Percentiles rank a stretch among this genome's conserved stretches.
Conservation (phyloP, 768 basidiomycete species). For the Leccinum broughii region DNA sequence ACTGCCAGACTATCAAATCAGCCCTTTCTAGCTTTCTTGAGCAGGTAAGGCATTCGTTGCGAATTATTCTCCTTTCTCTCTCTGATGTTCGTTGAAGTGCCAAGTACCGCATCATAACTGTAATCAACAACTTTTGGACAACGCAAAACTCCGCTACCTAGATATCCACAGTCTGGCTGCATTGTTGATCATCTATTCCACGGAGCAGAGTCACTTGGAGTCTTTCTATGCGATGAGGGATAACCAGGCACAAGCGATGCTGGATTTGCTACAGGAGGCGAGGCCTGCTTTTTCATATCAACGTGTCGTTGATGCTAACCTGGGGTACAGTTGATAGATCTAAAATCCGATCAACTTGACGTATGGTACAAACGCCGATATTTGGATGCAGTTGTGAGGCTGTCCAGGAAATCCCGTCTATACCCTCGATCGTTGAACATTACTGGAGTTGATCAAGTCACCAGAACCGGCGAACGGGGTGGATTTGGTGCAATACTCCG, state of each 20-base stretch:
- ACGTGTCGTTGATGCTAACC: conserved; percentile 2
- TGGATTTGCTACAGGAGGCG: conserved; percentile 30
- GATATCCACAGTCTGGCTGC: conserved; percentile 29
- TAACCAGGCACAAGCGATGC: conserved; percentile 25
- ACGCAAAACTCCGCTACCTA: conserved; percentile 17
- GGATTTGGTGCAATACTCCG: conserved; percentile 36
- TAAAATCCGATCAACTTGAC: conserved; percentile 22
- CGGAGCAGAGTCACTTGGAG: conserved; percentile 13
- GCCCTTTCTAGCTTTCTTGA: conserved; percentile 14
- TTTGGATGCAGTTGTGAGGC: conserved; percentile 29
- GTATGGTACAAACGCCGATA: conserved; percentile 31
- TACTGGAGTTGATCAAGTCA: conserved; percentile 13
- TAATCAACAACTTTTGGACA: conserved; percentile 15
- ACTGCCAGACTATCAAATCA: conserved; percentile 22
- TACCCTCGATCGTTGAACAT: conserved; percentile 32
- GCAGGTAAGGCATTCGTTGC: conserved; percentile 5
- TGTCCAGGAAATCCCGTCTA: conserved; percentile 30
- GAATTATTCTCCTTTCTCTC: not conserved
- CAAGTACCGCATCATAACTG: conserved; percentile 22
- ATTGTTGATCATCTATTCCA: conserved; percentile 22
- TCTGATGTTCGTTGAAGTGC: conserved; percentile 14
- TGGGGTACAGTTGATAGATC: conserved; percentile 22
- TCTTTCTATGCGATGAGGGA: conserved; percentile 25
- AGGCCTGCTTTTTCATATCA: not conserved
- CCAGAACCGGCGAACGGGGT: conserved; percentile 18